A percentile compares a stretch with the other conserved stretches of the same genome.
phyloP scores from a whole-genome alignment of 2,329 filamentous ascomycete genomes.

The Aspergillus sergii region DNA sequence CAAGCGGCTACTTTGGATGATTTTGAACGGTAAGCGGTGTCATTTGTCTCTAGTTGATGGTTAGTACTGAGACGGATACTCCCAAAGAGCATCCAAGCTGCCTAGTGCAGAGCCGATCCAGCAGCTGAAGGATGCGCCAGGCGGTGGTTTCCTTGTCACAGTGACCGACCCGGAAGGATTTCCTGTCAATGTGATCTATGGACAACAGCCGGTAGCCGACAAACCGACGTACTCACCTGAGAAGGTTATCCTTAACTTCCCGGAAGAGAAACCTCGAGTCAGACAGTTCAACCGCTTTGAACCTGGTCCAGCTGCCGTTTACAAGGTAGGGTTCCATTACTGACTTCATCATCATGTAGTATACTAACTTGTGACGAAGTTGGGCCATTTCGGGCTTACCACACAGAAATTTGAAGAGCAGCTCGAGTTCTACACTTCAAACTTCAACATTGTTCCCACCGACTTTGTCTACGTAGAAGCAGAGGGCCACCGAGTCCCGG shows the following conservation, averaged over 20 bases:
- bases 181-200: conserved; percentile 44
- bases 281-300: conserved; percentile 33
- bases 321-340: conserved; percentile 27
- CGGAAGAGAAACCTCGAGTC: conserved; percentile 31
- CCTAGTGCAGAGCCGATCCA: conserved; percentile 33
- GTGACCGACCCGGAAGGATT: conserved; percentile 45
- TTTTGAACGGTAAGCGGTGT: conserved; percentile 22
- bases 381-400: conserved; percentile 34
- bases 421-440: conserved; percentile 32
- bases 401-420: conserved; percentile 27
- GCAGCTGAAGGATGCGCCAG: conserved; percentile 39
- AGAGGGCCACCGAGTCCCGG: conserved; percentile 25
- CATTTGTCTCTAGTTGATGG: neutral
- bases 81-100: conserved; percentile 21
- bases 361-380: conserved; percentile 12
- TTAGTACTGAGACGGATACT: neutral
- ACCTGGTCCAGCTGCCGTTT: conserved; percentile 33
- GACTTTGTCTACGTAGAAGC: conserved; percentile 33
- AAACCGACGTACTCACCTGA: conserved; percentile 5
- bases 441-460: conserved; percentile 35
- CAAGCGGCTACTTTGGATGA: conserved; percentile 32
- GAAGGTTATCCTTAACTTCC: conserved; percentile 25
- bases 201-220: conserved; percentile 31
- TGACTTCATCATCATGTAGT: neutral
- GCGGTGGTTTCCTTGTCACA: conserved; percentile 42